Base-by-base conservation (phyloP, 1,284 basidiomycete genomes). In the Flammula alnicola region DNA sequence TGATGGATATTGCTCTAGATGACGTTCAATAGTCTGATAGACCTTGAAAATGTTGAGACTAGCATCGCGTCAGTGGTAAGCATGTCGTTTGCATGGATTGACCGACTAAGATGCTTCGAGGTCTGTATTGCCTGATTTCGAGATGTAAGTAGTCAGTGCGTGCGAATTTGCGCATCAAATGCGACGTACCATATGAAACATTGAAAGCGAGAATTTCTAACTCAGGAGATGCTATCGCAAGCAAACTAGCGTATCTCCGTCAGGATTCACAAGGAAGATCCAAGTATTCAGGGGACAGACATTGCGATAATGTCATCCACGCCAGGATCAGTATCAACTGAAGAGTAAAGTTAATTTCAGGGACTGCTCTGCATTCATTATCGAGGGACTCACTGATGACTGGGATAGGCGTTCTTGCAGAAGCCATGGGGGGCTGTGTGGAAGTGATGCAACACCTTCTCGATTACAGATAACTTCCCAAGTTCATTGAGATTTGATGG, bases 221-320 rank as follows among this genome's bases (percentile, higher is more conserved):
- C 62, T 91, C 87, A 5, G 86, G 86, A 17, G 88, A 88, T 12
- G 88, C 78, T 19, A 91, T 68, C 0, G 88, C 88, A 8, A 91
- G 69, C 46, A 92, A 65, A 45, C 87, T 84, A 54, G 33, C 25
- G 10, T 7, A 8, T 30, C 31, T 6, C 35, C n/a, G 9, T 48
- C 12, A 43, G 39, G 10, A 48, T 31, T 11, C 22, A 23, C 3
- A 3, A 29, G 23, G 8, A 43, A 25, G 5, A 10, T 14, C 30
- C 39, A 49, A 47, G 39, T 20, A 25, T 39, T 19, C 37, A 59
- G 37, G 2, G 52, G 70, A 84, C 76, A 38, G 49, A 76, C 77
- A 79, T 86, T 30, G 94, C 94, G 37, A 96, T 68, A 30, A 85
- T 78, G 66, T 98, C 95, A 70, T 98, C 95, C 2, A 97, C 91